Conservation (phyloP, 2,329 filamentous ascomycete genomes). For the Verticillium nonalfalfae region DNA sequence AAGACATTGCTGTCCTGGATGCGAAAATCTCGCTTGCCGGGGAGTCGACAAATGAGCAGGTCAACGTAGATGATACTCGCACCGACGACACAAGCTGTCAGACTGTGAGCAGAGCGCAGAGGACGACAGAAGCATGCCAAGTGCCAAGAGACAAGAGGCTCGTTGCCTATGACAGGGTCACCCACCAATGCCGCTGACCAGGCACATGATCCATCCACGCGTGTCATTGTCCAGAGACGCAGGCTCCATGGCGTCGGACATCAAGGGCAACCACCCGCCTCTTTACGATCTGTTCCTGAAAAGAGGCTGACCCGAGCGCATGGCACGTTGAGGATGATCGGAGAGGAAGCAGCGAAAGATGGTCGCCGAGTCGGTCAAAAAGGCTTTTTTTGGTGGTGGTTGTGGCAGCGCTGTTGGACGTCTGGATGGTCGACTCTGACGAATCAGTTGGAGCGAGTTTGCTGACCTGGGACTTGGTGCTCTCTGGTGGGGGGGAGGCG, state of each 20-base stretch:
- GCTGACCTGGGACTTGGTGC: not conserved
- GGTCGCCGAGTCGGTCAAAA: not conserved
- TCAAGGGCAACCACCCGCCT: constrained; percentile 3
- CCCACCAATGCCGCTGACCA: constrained; percentile 70
- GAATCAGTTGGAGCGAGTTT: not conserved
- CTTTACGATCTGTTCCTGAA: constrained; percentile 4
- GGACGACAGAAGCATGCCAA: not conserved
- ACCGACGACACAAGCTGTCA: constrained; percentile 60
- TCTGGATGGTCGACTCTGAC: not conserved
- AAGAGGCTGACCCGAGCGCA: constrained; percentile 4
- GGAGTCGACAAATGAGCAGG: constrained; percentile 64
- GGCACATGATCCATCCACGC: constrained; percentile 87
- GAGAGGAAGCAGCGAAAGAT: not conserved
- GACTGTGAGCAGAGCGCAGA: constrained; percentile 10
- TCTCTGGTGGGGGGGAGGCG: not conserved
- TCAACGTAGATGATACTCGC: constrained; percentile 86
- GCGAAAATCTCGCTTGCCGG: constrained; percentile 69
- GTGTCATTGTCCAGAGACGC: constrained; percentile 66
- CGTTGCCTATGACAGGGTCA: not conserved
- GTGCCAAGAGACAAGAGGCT: not conserved
- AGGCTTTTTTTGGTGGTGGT: not conserved
- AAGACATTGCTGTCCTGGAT: constrained; percentile 89
- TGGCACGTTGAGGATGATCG: not conserved
- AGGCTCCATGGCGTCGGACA: constrained; percentile 28
- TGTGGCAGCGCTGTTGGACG: not conserved